A percentile compares a stretch with the other conserved stretches of the same genome.
Conservation (phyloP, 2,329 filamentous ascomycete genomes). For the Sporothrix inflata region DNA sequence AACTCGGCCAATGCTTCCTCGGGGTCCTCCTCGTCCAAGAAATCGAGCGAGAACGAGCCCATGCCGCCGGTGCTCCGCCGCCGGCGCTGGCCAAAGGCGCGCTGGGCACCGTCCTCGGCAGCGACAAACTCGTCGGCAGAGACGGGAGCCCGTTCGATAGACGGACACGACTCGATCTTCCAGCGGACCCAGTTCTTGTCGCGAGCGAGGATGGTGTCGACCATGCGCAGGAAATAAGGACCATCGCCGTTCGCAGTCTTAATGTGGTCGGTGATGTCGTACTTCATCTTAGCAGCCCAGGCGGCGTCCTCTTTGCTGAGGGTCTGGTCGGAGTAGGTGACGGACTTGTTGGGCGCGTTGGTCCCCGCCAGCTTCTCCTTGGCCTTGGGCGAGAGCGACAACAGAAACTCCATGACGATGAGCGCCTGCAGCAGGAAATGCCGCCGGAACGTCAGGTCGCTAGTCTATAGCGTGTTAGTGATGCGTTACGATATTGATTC, state of each 20-base stretch:
- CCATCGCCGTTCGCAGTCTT: conserved; percentile 76
- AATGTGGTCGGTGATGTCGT: conserved; percentile 79
- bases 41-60: conserved; percentile 75
- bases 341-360: conserved; percentile 76
- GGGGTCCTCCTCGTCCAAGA: conserved; percentile 70
- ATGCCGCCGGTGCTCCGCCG: conserved; percentile 71
- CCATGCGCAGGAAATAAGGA: conserved; percentile 93
- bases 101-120: conserved; percentile 67
- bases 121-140: conserved; percentile 69
- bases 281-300: conserved; percentile 82
- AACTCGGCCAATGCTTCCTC: conserved; percentile 67
- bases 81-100: conserved; percentile 70
- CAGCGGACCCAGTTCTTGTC: conserved; percentile 99
- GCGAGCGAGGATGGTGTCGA: conserved; percentile 90
- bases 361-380: conserved; percentile 76
- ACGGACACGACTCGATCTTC: conserved; percentile 93
- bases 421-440: conserved; percentile 94
- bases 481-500: no score
- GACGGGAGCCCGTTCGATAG: conserved; percentile 77
- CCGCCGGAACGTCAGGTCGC: conserved; percentile 89
- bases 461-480: no score
- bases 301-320: conserved; percentile 84
- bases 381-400: conserved; percentile 82
- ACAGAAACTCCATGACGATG: conserved; percentile 90
- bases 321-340: conserved; percentile 76